Conservation (phyloP, 768 basidiomycete species). For the Macrolepiota fuliginosa region DNA sequence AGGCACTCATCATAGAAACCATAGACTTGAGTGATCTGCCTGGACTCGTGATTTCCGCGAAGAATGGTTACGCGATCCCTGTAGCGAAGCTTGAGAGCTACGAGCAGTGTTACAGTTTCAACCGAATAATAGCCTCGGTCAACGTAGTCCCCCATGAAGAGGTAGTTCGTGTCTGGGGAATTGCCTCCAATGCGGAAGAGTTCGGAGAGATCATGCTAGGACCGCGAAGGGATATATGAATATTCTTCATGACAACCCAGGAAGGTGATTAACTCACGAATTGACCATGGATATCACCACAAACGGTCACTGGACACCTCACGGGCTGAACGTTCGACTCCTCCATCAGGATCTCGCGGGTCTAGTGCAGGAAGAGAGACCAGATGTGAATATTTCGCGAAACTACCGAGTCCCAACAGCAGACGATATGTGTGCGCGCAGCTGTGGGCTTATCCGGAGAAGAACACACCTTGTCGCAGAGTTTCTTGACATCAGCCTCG, state of each 20-base stretch:
- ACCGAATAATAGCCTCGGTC: slow-evolving; percentile 99
- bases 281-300: slow-evolving; percentile 99
- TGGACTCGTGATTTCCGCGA: slow-evolving; percentile 97
- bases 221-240: background rate
- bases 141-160: slow-evolving; percentile 99
- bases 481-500: slow-evolving; percentile 93
- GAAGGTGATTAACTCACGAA: slow-evolving; percentile 70
- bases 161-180: slow-evolving; percentile 98
- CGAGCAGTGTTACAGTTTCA: slow-evolving; percentile 96
- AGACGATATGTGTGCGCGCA: slow-evolving; percentile 8
- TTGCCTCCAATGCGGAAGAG: slow-evolving; percentile 98
- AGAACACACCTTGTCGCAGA: slow-evolving; percentile 93
- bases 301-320: slow-evolving; percentile 97
- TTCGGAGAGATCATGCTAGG: slow-evolving; percentile 97
- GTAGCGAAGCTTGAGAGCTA: slow-evolving; percentile 96
- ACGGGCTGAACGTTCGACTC: slow-evolving; percentile 99
- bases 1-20: slow-evolving; percentile 99
- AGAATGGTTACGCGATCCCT: slow-evolving; percentile 97
- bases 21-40: slow-evolving; percentile 99
- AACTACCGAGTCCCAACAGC: slow-evolving; percentile 10
- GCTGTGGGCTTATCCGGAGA: slow-evolving; percentile 18
- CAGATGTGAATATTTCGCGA: slow-evolving; percentile 6
- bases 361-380: slow-evolving; percentile 47
- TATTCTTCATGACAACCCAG: slow-evolving; percentile 1
- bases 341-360: slow-evolving; percentile 97